phyloP scores from a whole-genome alignment of 176 grass and related monocot genomes.

The Pharus latifolius region DNA sequence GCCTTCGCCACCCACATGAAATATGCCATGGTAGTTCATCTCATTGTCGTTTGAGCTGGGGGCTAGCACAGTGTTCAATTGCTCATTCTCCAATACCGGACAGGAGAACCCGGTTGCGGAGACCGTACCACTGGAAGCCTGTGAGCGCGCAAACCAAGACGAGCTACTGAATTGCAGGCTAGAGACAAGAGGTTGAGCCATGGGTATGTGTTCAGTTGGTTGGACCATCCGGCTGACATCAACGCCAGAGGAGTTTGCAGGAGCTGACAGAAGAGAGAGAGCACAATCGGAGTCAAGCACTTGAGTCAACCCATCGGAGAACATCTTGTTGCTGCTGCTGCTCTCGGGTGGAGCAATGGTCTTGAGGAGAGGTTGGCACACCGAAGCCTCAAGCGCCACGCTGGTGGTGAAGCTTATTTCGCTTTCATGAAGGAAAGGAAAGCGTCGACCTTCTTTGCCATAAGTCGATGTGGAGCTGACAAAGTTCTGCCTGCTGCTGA shows the following conservation, averaged over 20 bases:
- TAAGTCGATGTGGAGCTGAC: constrained; percentile 17
- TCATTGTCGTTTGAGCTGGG: constrained; percentile 18
- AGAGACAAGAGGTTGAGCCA: constrained; percentile 35
- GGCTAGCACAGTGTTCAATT: constrained; percentile 23
- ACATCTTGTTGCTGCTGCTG: constrained; percentile 36
- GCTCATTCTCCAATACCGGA: constrained; percentile 11
- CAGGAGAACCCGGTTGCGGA: constrained; percentile 26
- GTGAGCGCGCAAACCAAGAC: constrained; percentile 19
- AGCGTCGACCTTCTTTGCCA: constrained; percentile 35
- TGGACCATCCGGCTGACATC: constrained; percentile 33
- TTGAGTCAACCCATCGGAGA: constrained; percentile 30
- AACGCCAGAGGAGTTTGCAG: constrained; percentile 35
- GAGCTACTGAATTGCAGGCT: constrained; percentile 40
- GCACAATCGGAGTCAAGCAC: constrained; percentile 61
- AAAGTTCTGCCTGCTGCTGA: constrained; percentile 30
- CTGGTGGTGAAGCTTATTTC: constrained; percentile 30
- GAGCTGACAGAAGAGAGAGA: constrained; percentile 96
- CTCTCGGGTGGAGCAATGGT: constrained; percentile 17
- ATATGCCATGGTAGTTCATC: constrained; percentile 38
- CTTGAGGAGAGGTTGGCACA: constrained; percentile 37
- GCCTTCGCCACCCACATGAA: constrained; percentile 42
- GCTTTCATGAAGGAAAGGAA: constrained; percentile 54
- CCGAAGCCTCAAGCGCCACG: constrained; percentile 14
- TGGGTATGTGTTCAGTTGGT: constrained; percentile 34
- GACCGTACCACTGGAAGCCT: neutral